Conservation (phyloP, 129 eudicot species). For the Ambrosia artemisiifolia region DNA sequence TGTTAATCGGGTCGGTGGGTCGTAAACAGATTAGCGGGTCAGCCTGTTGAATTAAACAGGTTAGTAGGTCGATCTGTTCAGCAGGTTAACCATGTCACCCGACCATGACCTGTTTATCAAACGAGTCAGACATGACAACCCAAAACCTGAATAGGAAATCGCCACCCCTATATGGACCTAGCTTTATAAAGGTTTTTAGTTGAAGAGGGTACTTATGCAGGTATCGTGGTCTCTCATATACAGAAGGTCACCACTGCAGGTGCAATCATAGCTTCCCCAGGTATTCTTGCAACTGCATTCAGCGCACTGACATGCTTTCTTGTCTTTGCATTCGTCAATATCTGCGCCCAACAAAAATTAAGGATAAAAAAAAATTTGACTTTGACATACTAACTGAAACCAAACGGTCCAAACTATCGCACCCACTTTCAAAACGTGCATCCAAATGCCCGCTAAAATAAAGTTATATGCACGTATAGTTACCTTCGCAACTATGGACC, state of each 20-base stretch:
- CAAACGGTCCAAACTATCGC: background rate
- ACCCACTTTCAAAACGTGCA: background rate
- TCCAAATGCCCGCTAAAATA: background rate
- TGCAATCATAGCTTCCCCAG: slow-evolving; percentile 96
- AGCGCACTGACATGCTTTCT: slow-evolving; percentile 87
- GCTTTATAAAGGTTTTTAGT: background rate
- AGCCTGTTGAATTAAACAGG: too few species aligned
- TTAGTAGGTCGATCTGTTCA: too few species aligned
- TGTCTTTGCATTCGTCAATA: slow-evolving; percentile 87
- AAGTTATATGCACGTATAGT: slow-evolving; percentile 16
- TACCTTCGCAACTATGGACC: slow-evolving; percentile 78
- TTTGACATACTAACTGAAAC: slow-evolving; percentile 12
- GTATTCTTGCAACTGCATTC: slow-evolving; percentile 95
- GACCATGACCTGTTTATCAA: too few species aligned
- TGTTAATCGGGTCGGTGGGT: too few species aligned
- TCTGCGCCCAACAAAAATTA: slow-evolving; percentile 35
- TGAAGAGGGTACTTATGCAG: slow-evolving; percentile 69
- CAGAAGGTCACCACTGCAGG: slow-evolving; percentile 71
- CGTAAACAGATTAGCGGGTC: too few species aligned
- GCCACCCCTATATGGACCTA: background rate
- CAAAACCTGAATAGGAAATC: too few species aligned
- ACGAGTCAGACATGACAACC: too few species aligned
- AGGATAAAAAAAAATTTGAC: background rate
- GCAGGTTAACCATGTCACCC: too few species aligned
- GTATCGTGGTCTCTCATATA: slow-evolving; percentile 92